Evolutionary conservation across 805 yeast species (phyloP).

Genomic region (Cyberlindnera euphorbiiphila): DNA sequence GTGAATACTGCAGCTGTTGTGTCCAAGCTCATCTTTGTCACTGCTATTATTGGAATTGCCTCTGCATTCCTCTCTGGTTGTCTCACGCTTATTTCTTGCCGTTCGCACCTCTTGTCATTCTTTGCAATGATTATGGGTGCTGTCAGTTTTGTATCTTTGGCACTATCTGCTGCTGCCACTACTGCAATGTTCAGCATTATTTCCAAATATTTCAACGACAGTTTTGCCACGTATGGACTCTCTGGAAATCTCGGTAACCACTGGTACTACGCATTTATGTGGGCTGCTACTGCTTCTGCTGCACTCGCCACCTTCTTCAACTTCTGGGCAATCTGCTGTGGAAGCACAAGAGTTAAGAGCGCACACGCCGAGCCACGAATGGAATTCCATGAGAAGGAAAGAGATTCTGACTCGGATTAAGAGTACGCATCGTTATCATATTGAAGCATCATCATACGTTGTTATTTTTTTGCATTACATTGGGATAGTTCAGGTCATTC

Average conservation of each 20-base stretch:
- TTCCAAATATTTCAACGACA: conserved; percentile 47
- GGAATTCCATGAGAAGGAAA: conserved; percentile 22
- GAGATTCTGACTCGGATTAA: conserved; percentile 3
- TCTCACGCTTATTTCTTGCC: conserved; percentile 41
- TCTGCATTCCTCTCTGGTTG: conserved; percentile 40
- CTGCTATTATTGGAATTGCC: conserved; percentile 46
- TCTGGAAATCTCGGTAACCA: conserved; percentile 44
- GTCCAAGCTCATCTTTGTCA: conserved; percentile 56
- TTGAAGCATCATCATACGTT: no score
- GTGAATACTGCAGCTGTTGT: conserved; percentile 41
- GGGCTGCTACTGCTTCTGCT: conserved; percentile 57
- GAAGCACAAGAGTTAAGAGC: conserved; percentile 23
- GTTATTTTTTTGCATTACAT: no score
- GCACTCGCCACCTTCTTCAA: conserved; percentile 35
- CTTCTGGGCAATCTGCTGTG: conserved; percentile 39
- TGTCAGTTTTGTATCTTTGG: conserved; percentile 36
- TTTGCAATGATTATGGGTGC: conserved; percentile 43
- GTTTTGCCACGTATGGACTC: conserved; percentile 48
- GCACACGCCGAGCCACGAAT: conserved; percentile 18
- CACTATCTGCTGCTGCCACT: conserved; percentile 49
- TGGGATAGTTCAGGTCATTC: no score
- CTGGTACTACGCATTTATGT: conserved; percentile 52
- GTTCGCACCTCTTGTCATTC: conserved; percentile 42
- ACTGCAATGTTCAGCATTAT: conserved; percentile 59
- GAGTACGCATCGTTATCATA: no score